Base-by-base conservation (phyloP, 345 rosid species). In the Eucalyptus curtisii region DNA sequence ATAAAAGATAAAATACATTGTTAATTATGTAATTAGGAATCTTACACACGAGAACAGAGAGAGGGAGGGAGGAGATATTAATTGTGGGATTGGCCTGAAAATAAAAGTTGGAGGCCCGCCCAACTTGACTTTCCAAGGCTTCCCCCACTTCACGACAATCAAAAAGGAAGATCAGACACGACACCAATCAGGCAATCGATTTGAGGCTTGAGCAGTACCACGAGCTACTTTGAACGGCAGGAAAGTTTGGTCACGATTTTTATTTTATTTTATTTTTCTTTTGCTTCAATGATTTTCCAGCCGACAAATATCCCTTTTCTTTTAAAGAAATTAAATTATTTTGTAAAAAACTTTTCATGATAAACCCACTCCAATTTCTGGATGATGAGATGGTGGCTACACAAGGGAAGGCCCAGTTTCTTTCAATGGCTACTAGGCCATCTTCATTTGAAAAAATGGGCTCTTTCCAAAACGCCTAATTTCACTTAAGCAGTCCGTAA, bases 311-410 rank as follows among this genome's bases (percentile, higher is more conserved):
- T n/a, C 3, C 76, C 10, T 64, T 64, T 64, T n/a, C 16, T 3
- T 2, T 7, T 0, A 27, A 30, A n/a, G n/a, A n/a, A 13, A 12
- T 5, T 12, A 5, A 59, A 12, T 27, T 64, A 13, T 4, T n/a
- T 64, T n/a, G 4, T 3, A 6, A 7, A 30, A n/a, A 31, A 3
- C 25, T 3, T 19, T 37, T 20, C 47, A 76, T 0, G 82, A 76
- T 40, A 44, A 17, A 4, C 25, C 80, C 81, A 17, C 27, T 76
- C 82, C 47, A 37, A 5, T 5, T 37, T 10, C 7, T 37, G 47
- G 47, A 17, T 19, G 14, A 5, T 71, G 82, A 76, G 82, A 19
- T 37, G 45, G 81, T 37, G 81, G 81, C 82, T 3, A 71, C 82
- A 37, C 6, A 76, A 76, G 82, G 82, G 82, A 19, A 37, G 82